Percentiles rank a stretch among this genome's conserved stretches.
Conservation (phyloP, 2,329 filamentous ascomycete species). For the Volutella citrinella region DNA sequence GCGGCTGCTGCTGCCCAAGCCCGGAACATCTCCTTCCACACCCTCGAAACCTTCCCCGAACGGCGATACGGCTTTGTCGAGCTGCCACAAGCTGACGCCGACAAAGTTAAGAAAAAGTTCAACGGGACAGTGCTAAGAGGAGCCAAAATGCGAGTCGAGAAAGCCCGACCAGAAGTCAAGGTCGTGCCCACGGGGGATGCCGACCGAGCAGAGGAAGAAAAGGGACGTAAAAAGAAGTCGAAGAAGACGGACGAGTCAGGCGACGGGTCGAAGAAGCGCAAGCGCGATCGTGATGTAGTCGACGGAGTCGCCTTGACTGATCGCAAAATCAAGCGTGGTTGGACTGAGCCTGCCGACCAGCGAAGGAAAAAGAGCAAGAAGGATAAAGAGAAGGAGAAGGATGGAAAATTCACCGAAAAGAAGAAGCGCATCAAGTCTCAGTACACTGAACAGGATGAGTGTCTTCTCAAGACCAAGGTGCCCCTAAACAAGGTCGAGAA, state of each 20-base stretch:
- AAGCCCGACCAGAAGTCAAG: conserved; percentile 61
- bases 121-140: conserved; percentile 85
- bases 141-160: conserved; percentile 78
- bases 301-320: conserved; percentile 69
- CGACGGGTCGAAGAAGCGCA: conserved; percentile 44
- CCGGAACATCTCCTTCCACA: conserved; percentile 84
- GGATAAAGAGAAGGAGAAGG: conserved; percentile 40
- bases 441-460: conserved; percentile 77
- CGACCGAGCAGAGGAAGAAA: conserved; percentile 27
- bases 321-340: conserved; percentile 82
- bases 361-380: conserved; percentile 48
- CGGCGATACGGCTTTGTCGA: conserved; percentile 88
- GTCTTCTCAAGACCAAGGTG: conserved; percentile 79
- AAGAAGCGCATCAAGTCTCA: conserved; percentile 66
- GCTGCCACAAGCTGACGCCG: conserved; percentile 74
- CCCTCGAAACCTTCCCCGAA: conserved; percentile 83
- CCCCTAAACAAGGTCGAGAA: conserved; percentile 47
- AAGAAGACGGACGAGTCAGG: conserved; percentile 36
- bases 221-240: conserved; percentile 33
- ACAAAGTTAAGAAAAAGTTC: conserved; percentile 88
- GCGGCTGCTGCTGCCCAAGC: conserved; percentile 63
- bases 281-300: conserved; percentile 49
- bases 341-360: conserved; percentile 67
- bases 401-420: conserved; percentile 54
- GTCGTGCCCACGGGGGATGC: conserved; percentile 31